phyloP scores from a whole-genome alignment of 106 monocot species.

The Cymbidium sinense region DNA sequence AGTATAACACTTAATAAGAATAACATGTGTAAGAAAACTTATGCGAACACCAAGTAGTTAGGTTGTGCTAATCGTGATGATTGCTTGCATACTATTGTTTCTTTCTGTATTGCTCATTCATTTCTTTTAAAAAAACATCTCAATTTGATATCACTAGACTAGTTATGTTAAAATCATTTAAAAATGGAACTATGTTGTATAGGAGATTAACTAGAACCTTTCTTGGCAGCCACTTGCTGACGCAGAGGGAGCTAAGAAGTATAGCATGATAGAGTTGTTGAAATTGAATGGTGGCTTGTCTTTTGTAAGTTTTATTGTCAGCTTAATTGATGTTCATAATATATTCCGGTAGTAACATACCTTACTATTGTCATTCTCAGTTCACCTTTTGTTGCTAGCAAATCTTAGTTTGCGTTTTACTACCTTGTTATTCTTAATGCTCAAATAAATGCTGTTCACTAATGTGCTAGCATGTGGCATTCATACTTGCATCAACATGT shows the following conservation, averaged over 20 bases:
- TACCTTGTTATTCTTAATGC: not conserved
- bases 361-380: slow-evolving; percentile 1
- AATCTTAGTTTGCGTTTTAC: not conserved
- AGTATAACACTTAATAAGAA: not conserved
- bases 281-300: slow-evolving; percentile 78
- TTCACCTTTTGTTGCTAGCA: not conserved
- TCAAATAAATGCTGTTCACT: not conserved
- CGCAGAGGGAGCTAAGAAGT: slow-evolving; percentile 91
- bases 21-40: not conserved
- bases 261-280: slow-evolving; percentile 67
- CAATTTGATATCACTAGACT: not conserved
- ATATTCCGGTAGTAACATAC: not conserved
- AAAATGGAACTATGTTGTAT: not conserved
- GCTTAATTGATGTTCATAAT: not conserved
- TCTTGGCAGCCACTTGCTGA: slow-evolving; percentile 76
- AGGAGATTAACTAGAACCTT: slow-evolving; percentile 5
- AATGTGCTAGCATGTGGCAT: too few species aligned
- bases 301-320: slow-evolving; percentile 52
- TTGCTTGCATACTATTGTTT: not conserved
- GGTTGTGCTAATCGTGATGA: not conserved
- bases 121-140: not conserved
- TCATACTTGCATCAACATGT: too few species aligned
- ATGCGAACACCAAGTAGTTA: not conserved
- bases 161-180: not conserved
- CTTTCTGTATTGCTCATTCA: not conserved